Conservation (phyloP, 495 filamentous ascomycete genomes). For the Parmelia sp. region DNA sequence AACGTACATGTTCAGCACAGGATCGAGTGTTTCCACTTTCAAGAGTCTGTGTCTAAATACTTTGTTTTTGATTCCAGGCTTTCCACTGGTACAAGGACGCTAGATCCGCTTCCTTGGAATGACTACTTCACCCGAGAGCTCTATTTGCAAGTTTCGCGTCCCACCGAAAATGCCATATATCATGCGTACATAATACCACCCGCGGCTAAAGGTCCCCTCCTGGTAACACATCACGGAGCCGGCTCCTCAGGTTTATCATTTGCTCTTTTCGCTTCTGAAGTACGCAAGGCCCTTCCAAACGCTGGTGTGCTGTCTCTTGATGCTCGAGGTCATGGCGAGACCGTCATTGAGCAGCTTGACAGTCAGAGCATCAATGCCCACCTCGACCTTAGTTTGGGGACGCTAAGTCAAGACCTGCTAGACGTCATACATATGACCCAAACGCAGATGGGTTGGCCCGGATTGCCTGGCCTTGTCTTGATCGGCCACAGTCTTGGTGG, state of each 20-base stretch:
- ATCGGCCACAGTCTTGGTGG: constrained; percentile 95
- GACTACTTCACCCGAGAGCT: constrained; percentile 84
- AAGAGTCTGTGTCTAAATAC: not conserved
- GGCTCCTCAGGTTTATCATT: constrained; percentile 87
- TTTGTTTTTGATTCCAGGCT: constrained; percentile 4
- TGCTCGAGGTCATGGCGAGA: constrained; percentile 80
- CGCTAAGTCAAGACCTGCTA: constrained; percentile 66
- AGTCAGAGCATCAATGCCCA: constrained; percentile 27
- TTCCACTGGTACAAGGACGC: constrained; percentile 9
- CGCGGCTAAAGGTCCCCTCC: constrained; percentile 58
- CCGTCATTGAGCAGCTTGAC: constrained; percentile 37
- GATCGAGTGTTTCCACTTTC: not conserved
- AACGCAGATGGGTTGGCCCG: constrained; percentile 59
- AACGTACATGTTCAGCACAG: not conserved
- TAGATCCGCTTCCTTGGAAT: constrained; percentile 64
- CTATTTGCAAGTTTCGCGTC: constrained; percentile 50
- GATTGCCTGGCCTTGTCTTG: constrained; percentile 67
- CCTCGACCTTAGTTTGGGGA: constrained; percentile 60
- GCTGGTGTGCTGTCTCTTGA: constrained; percentile 81
- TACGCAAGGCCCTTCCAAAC: constrained; percentile 68
- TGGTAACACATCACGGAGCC: constrained; percentile 85
- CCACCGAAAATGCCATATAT: constrained; percentile 50
- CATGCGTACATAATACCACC: constrained; percentile 78
- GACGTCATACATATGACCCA: constrained; percentile 60
- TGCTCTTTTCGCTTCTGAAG: constrained; percentile 67